These are phyloP conservation scores for Panaeolus cyanescens DNA, from an alignment of 768 basidiomycete genomes.

Conservation along the genomic window DNA sequence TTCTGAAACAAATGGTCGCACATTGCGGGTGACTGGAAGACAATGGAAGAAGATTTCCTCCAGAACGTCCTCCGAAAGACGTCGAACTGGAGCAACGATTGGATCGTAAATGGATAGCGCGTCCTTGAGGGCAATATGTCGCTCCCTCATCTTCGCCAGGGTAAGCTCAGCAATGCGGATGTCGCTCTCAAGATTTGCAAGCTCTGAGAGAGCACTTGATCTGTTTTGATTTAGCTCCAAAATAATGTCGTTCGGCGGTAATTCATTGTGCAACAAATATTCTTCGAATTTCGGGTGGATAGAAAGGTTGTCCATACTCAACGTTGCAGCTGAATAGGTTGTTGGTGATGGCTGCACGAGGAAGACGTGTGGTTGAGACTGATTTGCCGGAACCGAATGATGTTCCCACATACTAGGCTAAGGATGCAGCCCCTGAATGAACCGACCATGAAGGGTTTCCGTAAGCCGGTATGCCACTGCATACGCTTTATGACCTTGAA, in stretches of 20 bases:
- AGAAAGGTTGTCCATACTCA: too few species aligned
- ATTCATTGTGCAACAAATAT: too few species aligned
- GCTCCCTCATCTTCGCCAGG: background rate
- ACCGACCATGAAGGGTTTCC: too few species aligned
- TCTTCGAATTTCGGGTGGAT: too few species aligned
- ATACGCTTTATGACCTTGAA: too few species aligned
- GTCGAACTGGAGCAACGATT: background rate
- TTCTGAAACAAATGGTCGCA: background rate
- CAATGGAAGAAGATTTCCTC: conserved; percentile 2
- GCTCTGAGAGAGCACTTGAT: background rate
- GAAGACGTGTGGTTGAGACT: too few species aligned
- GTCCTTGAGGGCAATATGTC: background rate
- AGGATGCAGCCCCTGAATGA: too few species aligned
- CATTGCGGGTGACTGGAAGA: background rate
- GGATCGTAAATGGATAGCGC: background rate
- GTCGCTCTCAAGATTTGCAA: background rate
- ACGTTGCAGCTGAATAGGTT: too few species aligned
- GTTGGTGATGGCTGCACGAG: too few species aligned
- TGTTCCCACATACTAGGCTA: too few species aligned
- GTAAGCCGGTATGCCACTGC: too few species aligned
- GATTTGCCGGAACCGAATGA: too few species aligned
- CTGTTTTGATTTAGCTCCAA: background rate
- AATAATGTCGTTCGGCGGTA: background rate
- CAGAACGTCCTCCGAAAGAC: conserved; percentile 1
- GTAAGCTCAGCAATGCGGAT: background rate